A percentile compares a stretch with the other conserved stretches of the same genome.
These are phyloP conservation scores for Lentinula novae-zelandiae DNA, from an alignment of 1,284 basidiomycete genomes.

Conservation along the genomic window DNA sequence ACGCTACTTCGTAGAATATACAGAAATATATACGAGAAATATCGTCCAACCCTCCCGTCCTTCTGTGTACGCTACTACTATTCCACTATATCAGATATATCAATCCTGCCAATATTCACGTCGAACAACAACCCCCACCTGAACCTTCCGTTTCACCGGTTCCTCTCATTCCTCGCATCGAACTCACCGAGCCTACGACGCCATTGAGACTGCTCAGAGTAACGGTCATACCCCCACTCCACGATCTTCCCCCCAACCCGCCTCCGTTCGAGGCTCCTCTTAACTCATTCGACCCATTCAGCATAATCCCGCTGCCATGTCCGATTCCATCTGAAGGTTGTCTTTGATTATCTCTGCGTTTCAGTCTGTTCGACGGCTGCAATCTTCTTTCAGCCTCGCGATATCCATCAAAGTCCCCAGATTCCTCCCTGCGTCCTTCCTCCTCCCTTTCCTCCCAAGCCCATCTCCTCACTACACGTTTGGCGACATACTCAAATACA, in stretches of 20 bases:
- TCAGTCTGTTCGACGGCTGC: too few relatives aligned
- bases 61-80: too few relatives aligned
- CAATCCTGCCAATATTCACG: background rate
- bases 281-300: background rate
- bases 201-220: background rate
- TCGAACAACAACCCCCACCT: background rate
- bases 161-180: background rate
- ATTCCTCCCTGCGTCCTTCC: constrained; percentile 16
- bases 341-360: background rate
- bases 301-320: background rate
- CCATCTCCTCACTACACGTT: constrained; percentile 53
- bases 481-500: constrained; percentile 67
- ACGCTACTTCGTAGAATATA: background rate
- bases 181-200: background rate
- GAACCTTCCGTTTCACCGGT: background rate
- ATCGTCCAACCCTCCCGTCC: too few relatives aligned
- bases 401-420: background rate
- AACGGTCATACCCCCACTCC: background rate
- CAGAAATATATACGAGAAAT: too few relatives aligned
- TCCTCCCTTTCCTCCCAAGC: constrained; percentile 55
- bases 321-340: background rate
- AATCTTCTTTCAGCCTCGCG: background rate
- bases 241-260: background rate
- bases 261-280: background rate
- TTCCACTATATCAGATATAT: background rate